Evolutionary conservation across 1,139 yeast genomes (phyloP), one percentile per base, ranked within the genome.

Genomic region (Pneumocystis sp.): DNA sequence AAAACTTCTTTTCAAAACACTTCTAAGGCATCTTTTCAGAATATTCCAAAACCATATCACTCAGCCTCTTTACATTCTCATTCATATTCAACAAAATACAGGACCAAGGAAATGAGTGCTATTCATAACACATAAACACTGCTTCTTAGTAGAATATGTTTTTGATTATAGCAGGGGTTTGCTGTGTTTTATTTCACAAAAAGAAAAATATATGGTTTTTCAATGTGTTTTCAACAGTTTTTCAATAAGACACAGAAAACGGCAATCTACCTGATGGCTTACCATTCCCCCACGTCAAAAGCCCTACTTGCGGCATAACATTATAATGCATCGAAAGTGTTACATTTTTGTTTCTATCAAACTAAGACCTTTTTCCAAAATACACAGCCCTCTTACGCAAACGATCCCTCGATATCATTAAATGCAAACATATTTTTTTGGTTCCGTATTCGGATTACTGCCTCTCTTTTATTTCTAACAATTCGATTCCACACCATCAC

Each of bases 401-500:
- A 83, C 25, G 84, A 77, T 66, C 82, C 82, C 72, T 85, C 87
- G 63, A 86, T 82, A 75, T 93, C 98, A 89, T 96, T 93, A 15
- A 90, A 90, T 0, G 89, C 83, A 74, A 93, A 93, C 74, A 88
- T 86, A 1, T 95, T 82, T 69, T 83, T 82, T 65, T 79, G 82
- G 68, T 83, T 81, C 25, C 35, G 35, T 39, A 64, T 17, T 50
- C 59, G 63, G 25, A 72, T 75, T 68, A 76, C 74, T 0, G 96
- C 95, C 44, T 83, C 82, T 2, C 83, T 82, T 70, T 80, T 80
- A 42, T 75, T 71, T 1, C 81, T 78, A 69, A 93, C 82, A 69
- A 93, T 91, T 71, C 82, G 82, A 76, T 93, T 97, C 98, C 98
- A 93, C 73, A 88, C 84, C 0, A 95, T 87, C 56, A 91, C 88